Evolutionary conservation across 306 rosid species (phyloP).

Genomic region (Rosa chinensis): DNA sequence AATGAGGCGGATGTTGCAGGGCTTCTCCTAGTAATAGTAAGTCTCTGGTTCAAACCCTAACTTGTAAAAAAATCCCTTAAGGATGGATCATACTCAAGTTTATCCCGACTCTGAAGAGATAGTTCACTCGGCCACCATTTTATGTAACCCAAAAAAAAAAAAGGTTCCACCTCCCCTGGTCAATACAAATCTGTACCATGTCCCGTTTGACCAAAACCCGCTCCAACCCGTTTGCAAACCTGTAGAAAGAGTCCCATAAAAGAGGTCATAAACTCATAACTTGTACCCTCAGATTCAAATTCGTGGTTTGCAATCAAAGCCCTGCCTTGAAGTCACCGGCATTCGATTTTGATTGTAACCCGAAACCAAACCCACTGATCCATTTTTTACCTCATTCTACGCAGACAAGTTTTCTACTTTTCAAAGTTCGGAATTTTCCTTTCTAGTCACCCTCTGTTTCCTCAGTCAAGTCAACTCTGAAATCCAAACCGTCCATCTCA

Average conservation of each 20-base stretch:
- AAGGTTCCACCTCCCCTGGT: too few relatives aligned
- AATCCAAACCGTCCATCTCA: conserved; percentile 25
- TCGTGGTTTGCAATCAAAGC: conserved; percentile 10
- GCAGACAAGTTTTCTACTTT: conserved; percentile 5
- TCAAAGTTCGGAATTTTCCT: conserved; percentile 17
- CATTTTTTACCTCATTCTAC: background rate
- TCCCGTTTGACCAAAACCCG: background rate
- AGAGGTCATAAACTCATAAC: background rate
- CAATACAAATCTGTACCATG: too few relatives aligned
- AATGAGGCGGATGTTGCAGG: too few relatives aligned
- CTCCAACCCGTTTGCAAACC: background rate
- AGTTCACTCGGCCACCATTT: too few relatives aligned
- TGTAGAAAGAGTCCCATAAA: background rate
- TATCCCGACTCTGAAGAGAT: too few relatives aligned
- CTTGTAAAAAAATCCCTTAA: too few relatives aligned
- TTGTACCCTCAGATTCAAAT: background rate
- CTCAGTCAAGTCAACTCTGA: conserved; percentile 28
- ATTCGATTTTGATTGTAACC: conserved; percentile 5
- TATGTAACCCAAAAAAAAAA: too few relatives aligned
- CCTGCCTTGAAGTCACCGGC: conserved; percentile 18
- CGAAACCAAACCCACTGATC: background rate
- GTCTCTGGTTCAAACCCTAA: too few relatives aligned
- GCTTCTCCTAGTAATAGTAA: too few relatives aligned
- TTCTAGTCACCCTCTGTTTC: background rate
- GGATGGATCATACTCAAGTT: too few relatives aligned